phyloP scores from a whole-genome alignment of 768 basidiomycete species.

The Ephemerocybe angulata region DNA sequence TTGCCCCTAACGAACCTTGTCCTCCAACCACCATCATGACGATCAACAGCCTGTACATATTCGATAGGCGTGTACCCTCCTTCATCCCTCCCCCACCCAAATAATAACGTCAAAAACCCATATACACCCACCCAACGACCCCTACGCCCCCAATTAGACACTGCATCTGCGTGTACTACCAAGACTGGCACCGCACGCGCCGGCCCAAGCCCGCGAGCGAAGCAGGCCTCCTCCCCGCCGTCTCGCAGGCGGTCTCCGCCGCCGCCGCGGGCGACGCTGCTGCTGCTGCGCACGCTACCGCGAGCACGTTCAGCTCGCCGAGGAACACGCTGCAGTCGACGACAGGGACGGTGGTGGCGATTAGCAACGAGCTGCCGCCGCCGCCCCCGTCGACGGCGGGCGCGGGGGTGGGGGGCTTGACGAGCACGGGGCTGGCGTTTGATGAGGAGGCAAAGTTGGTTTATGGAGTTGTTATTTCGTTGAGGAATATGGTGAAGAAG shows the following conservation, averaged over 20 bases:
- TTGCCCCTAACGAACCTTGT: not conserved
- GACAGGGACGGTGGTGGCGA: constrained; percentile 68
- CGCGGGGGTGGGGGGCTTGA: constrained; percentile 22
- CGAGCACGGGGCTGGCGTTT: constrained; percentile 70
- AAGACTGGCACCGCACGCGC: constrained; percentile 87
- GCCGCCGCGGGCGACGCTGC: not conserved
- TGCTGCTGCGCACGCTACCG: not conserved
- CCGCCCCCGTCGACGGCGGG: constrained; percentile 33
- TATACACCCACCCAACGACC: not conserved
- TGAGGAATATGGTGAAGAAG: constrained; percentile 95
- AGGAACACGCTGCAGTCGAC: constrained; percentile 62
- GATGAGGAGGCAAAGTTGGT: constrained; percentile 98
- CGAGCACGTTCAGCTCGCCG: constrained; percentile 46
- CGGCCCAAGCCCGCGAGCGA: constrained; percentile 69
- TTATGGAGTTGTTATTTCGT: constrained; percentile 88
- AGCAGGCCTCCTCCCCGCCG: constrained; percentile 73
- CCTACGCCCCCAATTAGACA: constrained; percentile 49
- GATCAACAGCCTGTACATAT: constrained; percentile 90
- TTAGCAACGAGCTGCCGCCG: constrained; percentile 37
- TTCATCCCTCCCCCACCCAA: not conserved
- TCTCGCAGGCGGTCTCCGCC: constrained; percentile 61
- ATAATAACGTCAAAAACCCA: not conserved
- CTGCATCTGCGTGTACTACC: constrained; percentile 90
- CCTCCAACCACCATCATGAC: constrained; percentile 51
- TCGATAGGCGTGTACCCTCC: constrained; percentile 62